Evolutionary conservation across 2,329 filamentous ascomycete genomes (phyloP), one percentile per base, ranked within the genome.

Genomic region (Drechslerella stenobrocha): DNA sequence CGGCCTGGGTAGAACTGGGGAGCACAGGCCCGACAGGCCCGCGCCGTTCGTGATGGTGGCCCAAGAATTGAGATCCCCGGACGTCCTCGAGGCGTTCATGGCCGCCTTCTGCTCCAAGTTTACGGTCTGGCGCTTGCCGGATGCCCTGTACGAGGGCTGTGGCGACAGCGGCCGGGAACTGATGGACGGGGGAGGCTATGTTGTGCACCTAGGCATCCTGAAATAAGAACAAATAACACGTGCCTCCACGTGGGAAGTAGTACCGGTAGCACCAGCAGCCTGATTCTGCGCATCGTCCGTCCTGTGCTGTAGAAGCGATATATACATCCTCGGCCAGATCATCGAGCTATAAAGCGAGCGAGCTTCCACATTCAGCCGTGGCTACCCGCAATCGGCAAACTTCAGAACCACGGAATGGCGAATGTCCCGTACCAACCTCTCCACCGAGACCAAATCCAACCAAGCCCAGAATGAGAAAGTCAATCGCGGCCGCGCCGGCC

Each of bases 11-110:
- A 57, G 23, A 18, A 28, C 44, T 20, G 20, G 15, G n/a, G 24
- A 28, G 24, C 42, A 11, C 56, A 6, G 70, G 72, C 0, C 51
- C 63, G 30, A 15, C 2, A 11, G 37, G 30, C 72, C 66, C 32
- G 40, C 55, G 56, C 87, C 88, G 3, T 71, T 96, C 0, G 91
- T 88, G 74, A 77, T 97, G 3, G 81, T 97, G 51, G 92, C 89
- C 22, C 92, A 97, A 78, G 92, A 97, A 76, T 82, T 96, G 48
- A 84, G 93, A 26, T 86, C 89, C 24, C 83, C 88, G 1, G 87
- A 91, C 30, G 89, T 97, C 3, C 93, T 97, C 72, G 86, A 92
- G 72, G 78, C 80, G 11, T 97, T 91, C 89, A 77, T 96, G 48
- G 79, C 79, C 69, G 82, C 83, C 52, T 91, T 96, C 70, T 77